phyloP scores from a whole-genome alignment of 768 basidiomycete genomes.

The Rhizopogon roseolus region DNA sequence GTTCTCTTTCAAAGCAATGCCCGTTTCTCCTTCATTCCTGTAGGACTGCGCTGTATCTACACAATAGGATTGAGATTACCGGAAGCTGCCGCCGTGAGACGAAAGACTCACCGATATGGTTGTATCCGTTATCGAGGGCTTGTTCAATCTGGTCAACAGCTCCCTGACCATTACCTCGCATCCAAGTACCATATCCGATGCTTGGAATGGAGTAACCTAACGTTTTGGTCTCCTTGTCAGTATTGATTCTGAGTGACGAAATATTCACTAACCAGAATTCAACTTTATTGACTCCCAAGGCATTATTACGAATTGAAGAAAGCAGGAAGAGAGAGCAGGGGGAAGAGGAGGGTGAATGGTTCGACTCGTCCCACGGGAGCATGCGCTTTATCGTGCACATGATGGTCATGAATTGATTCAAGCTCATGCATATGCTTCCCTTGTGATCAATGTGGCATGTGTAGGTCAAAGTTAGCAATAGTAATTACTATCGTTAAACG shows the following conservation, averaged over 20 bases:
- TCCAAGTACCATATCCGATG: conserved; percentile 64
- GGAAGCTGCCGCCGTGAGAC: not conserved
- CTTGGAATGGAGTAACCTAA: conserved; percentile 39
- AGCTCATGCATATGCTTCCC: too few relatives aligned
- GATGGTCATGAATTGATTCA: too few relatives aligned
- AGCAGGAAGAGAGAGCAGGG: too few relatives aligned
- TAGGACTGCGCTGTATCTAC: conserved; percentile 57
- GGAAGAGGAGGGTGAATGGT: too few relatives aligned
- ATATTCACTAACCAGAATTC: conserved; percentile 44
- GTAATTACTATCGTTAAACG: too few relatives aligned
- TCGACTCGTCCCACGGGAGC: too few relatives aligned
- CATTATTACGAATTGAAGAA: conserved; percentile 29
- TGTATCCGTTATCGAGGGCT: conserved; percentile 56
- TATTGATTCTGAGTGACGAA: not conserved
- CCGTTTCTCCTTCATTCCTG: conserved; percentile 48
- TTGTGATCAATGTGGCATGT: too few relatives aligned
- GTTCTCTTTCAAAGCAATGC: not conserved
- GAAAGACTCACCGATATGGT: conserved; percentile 45
- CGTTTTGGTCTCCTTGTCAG: not conserved
- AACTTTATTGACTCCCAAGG: conserved; percentile 56
- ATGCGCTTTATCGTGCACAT: too few relatives aligned
- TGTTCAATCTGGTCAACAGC: conserved; percentile 53
- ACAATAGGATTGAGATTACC: too few relatives aligned
- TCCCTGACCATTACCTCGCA: conserved; percentile 47
- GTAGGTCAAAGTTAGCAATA: too few relatives aligned